Evolutionary conservation across 352 stramenopile species (phyloP).

Genomic region (Phytophthora pluvialis): DNA sequence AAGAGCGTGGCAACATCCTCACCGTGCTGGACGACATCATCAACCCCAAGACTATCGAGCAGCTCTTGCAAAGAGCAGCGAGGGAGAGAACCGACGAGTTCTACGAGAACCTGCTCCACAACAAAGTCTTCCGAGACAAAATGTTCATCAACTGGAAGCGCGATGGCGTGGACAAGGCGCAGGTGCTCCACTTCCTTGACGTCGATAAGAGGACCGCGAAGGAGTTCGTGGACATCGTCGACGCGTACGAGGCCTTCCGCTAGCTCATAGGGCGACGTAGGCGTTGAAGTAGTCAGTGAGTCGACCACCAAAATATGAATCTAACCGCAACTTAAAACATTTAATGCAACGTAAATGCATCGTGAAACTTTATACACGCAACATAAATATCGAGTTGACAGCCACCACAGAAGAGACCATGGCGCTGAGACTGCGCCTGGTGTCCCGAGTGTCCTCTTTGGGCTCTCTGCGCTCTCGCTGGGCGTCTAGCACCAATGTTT

Average conservation of each 20-base stretch:
- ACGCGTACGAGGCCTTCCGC: too few species aligned
- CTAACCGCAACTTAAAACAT: not conserved
- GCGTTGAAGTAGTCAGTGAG: not conserved
- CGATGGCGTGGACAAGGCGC: too few species aligned
- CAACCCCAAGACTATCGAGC: conserved; percentile 1
- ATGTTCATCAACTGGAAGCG: not conserved
- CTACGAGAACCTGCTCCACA: not conserved
- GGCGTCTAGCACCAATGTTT: conserved; percentile 48
- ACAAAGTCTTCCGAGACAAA: conserved; percentile 1
- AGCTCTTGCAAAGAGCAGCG: not conserved
- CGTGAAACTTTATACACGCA: not conserved
- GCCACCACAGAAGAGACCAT: conserved; percentile 12
- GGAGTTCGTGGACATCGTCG: too few species aligned
- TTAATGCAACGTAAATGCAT: not conserved
- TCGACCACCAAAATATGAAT: conserved; percentile 5
- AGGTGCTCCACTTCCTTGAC: too few species aligned
- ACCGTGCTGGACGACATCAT: not conserved
- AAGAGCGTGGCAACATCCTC: not conserved
- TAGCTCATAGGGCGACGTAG: too few species aligned
- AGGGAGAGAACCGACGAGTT: not conserved
- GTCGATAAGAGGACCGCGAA: too few species aligned
- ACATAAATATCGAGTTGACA: not conserved
- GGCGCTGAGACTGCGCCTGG: conserved; percentile 5
- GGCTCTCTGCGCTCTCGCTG: conserved; percentile 18
- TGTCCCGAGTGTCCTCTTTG: not conserved